Conservation (phyloP, 257 asterid species). For the Linaria vulgaris region DNA sequence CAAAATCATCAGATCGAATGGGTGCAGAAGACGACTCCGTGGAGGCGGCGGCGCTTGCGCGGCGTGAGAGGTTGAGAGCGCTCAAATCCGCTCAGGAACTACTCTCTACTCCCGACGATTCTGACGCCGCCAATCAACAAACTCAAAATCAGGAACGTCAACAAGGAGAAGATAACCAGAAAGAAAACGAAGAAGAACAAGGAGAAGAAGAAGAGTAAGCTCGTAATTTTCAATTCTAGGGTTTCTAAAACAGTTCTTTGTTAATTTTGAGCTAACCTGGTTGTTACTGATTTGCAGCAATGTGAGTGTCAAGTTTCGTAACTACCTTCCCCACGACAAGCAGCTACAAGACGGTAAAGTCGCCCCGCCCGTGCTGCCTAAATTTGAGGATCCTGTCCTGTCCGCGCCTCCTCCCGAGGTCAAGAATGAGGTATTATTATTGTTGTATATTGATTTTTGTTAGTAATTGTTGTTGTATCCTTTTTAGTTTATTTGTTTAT, state of each 20-base stretch:
- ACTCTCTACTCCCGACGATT: constrained; percentile 76
- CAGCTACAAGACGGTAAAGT: constrained; percentile 92
- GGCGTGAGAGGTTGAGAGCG: constrained; percentile 79
- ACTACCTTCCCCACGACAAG: constrained; percentile 96
- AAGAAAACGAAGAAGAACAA: constrained; percentile 28
- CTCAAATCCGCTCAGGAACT: constrained; percentile 87
- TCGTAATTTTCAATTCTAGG: neutral
- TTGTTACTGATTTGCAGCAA: constrained; percentile 36
- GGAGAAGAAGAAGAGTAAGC: constrained; percentile 36
- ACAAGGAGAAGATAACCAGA: constrained; percentile 23
- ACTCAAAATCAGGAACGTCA: constrained; percentile 10
- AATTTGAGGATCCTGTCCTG: constrained; percentile 80
- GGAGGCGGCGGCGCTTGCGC: constrained; percentile 69
- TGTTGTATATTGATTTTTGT: neutral
- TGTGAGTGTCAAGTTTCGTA: constrained; percentile 81
- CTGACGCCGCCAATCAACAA: constrained; percentile 20
- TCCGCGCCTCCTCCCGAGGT: constrained; percentile 63
- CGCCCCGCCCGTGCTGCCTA: constrained; percentile 81
- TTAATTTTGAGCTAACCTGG: constrained; percentile 7
- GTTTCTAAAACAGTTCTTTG: neutral
- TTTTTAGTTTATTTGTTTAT: neutral
- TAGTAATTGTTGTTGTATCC: neutral
- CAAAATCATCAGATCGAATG: too few species aligned
- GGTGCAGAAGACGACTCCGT: constrained; percentile 55
- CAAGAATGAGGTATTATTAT: constrained; percentile 66